Percentiles rank a stretch among this genome's conserved stretches.
Evolutionary conservation across 306 rosid genomes (phyloP).

Genomic region (Hippophae gyantsensis): DNA sequence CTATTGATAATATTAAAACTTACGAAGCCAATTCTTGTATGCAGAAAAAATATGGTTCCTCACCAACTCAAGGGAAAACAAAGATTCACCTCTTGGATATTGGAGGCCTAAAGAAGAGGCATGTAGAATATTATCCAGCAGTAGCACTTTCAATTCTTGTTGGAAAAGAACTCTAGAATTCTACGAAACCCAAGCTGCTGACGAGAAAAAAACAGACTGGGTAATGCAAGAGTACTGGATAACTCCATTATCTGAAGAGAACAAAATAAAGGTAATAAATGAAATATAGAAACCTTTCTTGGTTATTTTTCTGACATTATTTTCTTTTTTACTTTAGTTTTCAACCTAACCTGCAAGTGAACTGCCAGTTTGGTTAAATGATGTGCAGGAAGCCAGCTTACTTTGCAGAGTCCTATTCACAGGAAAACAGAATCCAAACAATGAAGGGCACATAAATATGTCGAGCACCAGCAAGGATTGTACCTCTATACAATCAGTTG

Average conservation of each 20-base stretch:
- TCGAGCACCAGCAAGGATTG: neutral
- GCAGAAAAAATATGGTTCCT: slow-evolving; percentile 26
- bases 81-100: slow-evolving; percentile 13
- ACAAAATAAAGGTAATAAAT: slow-evolving; percentile 19
- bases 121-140: slow-evolving; percentile 13
- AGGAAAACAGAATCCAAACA: slow-evolving; percentile 8
- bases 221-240: slow-evolving; percentile 25
- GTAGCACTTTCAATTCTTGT: slow-evolving; percentile 1
- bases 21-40: neutral
- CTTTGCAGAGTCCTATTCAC: slow-evolving; percentile 23
- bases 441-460: neutral
- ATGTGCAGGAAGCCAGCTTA: slow-evolving; percentile 24
- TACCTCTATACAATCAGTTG: neutral
- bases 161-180: slow-evolving; percentile 26
- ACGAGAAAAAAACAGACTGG: slow-evolving; percentile 19
- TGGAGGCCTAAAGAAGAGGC: slow-evolving; percentile 27
- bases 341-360: slow-evolving; percentile 20
- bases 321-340: slow-evolving; percentile 1
- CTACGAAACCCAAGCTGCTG: slow-evolving; percentile 18
- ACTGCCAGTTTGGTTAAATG: slow-evolving; percentile 27
- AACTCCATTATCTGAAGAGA: slow-evolving; percentile 2
- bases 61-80: slow-evolving; percentile 2
- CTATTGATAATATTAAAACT: neutral
- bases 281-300: slow-evolving; percentile 6
- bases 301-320: neutral